A percentile compares a stretch with the other conserved stretches of the same genome.
Evolutionary conservation across 2,329 filamentous ascomycete genomes (phyloP).

Genomic region (Stemphylium lycopersici): DNA sequence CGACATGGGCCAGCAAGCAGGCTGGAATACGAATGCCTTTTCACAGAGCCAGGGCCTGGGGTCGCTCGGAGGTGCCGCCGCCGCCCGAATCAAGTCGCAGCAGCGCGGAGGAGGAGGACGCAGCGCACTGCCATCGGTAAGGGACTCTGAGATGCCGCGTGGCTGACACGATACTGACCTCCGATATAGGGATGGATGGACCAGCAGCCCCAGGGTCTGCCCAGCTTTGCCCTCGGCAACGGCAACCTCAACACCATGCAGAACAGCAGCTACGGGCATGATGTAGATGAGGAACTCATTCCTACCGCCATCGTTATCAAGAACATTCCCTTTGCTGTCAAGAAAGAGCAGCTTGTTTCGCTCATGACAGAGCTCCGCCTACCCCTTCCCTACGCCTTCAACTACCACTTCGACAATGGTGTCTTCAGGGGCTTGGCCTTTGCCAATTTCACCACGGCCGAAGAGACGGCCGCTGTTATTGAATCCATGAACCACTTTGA

Average conservation of each 20-base stretch:
- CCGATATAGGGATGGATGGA: slow-evolving; percentile 67
- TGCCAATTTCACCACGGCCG: slow-evolving; percentile 95
- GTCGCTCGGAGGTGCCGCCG: slow-evolving; percentile 58
- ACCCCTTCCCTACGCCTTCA: slow-evolving; percentile 96
- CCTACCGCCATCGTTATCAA: slow-evolving; percentile 99
- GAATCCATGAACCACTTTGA: slow-evolving; percentile 95
- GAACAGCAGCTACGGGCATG: slow-evolving; percentile 55
- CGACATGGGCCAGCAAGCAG: slow-evolving; percentile 71
- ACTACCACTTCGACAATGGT: slow-evolving; percentile 98
- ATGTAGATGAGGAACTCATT: slow-evolving; percentile 84
- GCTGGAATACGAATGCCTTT: slow-evolving; percentile 80
- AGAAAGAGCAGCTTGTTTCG: slow-evolving; percentile 91
- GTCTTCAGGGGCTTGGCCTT: slow-evolving; percentile 96
- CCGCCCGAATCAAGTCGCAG: slow-evolving; percentile 62
- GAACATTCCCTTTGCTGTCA: slow-evolving; percentile 98
- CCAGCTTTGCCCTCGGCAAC: slow-evolving; percentile 50
- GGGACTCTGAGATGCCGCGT: slow-evolving; percentile 44
- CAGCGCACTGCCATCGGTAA: slow-evolving; percentile 74
- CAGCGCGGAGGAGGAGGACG: slow-evolving; percentile 54
- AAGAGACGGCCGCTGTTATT: slow-evolving; percentile 92
- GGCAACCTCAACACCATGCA: slow-evolving; percentile 39
- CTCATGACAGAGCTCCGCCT: slow-evolving; percentile 95
- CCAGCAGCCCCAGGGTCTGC: slow-evolving; percentile 49
- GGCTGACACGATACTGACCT: slow-evolving; percentile 7
- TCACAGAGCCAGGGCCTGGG: slow-evolving; percentile 70